Conservation (phyloP, 2,329 filamentous ascomycete species). For the Cladosporium oxysporum region DNA sequence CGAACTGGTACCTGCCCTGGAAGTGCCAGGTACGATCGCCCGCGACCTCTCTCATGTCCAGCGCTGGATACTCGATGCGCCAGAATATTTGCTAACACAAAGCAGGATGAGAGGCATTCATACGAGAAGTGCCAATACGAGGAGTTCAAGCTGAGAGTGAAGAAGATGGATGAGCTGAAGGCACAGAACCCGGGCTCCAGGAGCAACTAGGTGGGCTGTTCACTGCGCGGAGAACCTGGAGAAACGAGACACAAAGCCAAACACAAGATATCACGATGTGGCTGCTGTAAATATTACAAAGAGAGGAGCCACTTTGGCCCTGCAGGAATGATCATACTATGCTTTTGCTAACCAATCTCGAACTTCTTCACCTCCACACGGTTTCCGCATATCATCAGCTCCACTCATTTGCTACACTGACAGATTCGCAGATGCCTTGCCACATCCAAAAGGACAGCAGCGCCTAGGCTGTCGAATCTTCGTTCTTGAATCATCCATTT, state of each 20-base stretch:
- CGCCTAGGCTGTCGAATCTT: not conserved
- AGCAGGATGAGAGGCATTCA: conserved; percentile 87
- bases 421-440: no score
- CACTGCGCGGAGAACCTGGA: not conserved
- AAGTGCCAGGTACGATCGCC: conserved; percentile 77
- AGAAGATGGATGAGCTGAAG: conserved; percentile 96
- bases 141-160: conserved; percentile 97
- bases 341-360: conserved; percentile 3
- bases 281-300: conserved; percentile 31
- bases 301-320: conserved; percentile 14
- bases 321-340: conserved; percentile 16
- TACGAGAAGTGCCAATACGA: conserved; percentile 99
- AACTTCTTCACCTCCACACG: not conserved
- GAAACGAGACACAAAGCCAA: conserved; percentile 18
- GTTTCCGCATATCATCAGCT: not conserved
- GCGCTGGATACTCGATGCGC: not conserved
- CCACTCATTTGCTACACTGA: no score
- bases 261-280: conserved; percentile 19
- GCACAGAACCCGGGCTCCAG: conserved; percentile 79
- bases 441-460: no score
- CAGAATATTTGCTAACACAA: not conserved
- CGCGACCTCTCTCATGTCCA: not conserved
- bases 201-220: conserved; percentile 65
- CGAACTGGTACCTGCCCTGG: conserved; percentile 94
- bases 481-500: not conserved